These are phyloP conservation scores for Pilasporangium apinafurcum DNA, from an alignment of 352 stramenopile genomes.

Conservation along the genomic window DNA sequence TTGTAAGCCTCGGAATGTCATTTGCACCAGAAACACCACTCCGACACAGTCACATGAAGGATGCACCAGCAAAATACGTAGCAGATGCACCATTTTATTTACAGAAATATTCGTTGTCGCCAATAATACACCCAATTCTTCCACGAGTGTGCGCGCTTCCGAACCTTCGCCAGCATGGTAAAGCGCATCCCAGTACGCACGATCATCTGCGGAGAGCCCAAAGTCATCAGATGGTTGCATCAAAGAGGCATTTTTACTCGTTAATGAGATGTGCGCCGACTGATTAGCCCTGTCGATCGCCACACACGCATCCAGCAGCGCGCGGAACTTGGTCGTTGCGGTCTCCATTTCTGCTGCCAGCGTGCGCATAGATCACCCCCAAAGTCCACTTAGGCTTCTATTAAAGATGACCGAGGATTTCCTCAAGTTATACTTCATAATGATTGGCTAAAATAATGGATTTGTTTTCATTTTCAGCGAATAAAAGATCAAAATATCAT, in stretches of 20 bases:
- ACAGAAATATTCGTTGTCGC: constrained; percentile 36
- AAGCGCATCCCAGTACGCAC: constrained; percentile 44
- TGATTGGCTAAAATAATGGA: neutral
- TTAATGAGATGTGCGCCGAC: neutral
- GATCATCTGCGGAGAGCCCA: constrained; percentile 30
- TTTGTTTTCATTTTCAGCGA: constrained; percentile 1
- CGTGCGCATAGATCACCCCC: too few relatives aligned
- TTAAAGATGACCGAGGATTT: too few relatives aligned
- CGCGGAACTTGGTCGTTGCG: constrained; percentile 29
- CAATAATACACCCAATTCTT: constrained; percentile 57
- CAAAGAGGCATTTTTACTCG: neutral
- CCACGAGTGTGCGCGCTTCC: constrained; percentile 10
- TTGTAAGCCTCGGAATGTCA: constrained; percentile 63
- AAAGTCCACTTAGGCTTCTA: too few relatives aligned
- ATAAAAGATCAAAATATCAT: too few relatives aligned
- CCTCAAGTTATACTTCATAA: neutral
- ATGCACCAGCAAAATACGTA: constrained; percentile 30
- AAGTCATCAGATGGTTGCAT: constrained; percentile 5
- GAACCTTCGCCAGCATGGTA: constrained; percentile 8
- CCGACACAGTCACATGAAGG: constrained; percentile 24
- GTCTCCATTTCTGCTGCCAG: constrained; percentile 25
- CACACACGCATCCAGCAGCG: constrained; percentile 30
- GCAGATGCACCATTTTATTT: constrained; percentile 21
- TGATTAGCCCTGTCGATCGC: constrained; percentile 13
- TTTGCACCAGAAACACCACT: constrained; percentile 45